A percentile compares a stretch with the other conserved stretches of the same genome.
Conservation (phyloP, 306 rosid genomes). For the Rosa multiflora region DNA sequence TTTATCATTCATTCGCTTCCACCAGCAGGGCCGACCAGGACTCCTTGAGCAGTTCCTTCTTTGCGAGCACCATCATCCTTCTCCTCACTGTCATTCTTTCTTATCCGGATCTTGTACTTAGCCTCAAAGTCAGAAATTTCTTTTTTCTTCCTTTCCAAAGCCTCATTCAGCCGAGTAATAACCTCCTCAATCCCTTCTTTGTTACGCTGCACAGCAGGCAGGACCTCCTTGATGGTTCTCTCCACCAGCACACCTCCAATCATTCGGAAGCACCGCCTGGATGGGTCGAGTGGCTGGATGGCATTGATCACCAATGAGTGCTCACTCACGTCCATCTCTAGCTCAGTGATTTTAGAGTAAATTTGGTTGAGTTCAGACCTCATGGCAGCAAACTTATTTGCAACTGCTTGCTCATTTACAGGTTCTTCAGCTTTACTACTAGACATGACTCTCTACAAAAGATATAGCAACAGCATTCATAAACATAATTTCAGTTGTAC, state of each 20-base stretch:
- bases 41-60: constrained; percentile 96
- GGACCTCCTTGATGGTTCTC: constrained; percentile 90
- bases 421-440: constrained; percentile 65
- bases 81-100: constrained; percentile 62
- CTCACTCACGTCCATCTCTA: constrained; percentile 95
- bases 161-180: constrained; percentile 70
- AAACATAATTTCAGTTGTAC: background rate
- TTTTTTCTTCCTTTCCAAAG: constrained; percentile 87
- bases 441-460: constrained; percentile 57
- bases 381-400: constrained; percentile 76
- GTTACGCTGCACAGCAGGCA: constrained; percentile 93
- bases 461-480: background rate
- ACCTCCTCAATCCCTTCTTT: constrained; percentile 95
- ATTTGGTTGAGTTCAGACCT: constrained; percentile 92
- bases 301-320: constrained; percentile 79
- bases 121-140: constrained; percentile 84
- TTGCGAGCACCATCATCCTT: constrained; percentile 69
- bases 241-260: constrained; percentile 98
- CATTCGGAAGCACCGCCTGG: constrained; percentile 92
- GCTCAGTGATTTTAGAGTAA: constrained; percentile 90
- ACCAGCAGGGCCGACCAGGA: constrained; percentile 88
- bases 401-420: constrained; percentile 79
- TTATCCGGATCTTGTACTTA: constrained; percentile 83
- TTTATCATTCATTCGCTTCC: constrained; percentile 45
- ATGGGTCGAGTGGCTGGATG: constrained; percentile 84